These are phyloP conservation scores for Tremella yokohamensis DNA, from an alignment of 768 basidiomycete genomes.

Conservation along the genomic window DNA sequence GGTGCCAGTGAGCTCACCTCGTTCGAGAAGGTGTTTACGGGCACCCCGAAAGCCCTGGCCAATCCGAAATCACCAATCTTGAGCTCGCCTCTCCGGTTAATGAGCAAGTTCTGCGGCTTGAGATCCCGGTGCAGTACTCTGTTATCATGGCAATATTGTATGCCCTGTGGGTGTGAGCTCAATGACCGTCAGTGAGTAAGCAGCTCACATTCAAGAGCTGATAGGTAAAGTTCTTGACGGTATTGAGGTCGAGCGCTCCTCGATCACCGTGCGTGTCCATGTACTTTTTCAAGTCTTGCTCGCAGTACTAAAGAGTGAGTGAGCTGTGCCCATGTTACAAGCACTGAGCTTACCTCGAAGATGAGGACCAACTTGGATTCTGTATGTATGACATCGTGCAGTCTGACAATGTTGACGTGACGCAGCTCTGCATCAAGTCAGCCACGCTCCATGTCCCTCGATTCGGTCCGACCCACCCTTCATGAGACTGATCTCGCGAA, in stretches of 20 bases:
- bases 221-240: constrained; percentile 93
- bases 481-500: constrained; percentile 98
- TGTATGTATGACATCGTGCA: constrained; percentile 98
- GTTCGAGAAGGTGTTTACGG: constrained; percentile 98
- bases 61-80: constrained; percentile 98
- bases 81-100: constrained; percentile 93
- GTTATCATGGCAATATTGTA: constrained; percentile 97
- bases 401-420: constrained; percentile 95
- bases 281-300: constrained; percentile 97
- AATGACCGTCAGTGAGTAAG: neutral
- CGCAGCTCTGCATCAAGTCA: constrained; percentile 65
- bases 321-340: neutral
- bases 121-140: constrained; percentile 95
- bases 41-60: constrained; percentile 95
- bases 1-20: constrained; percentile 55
- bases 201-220: constrained; percentile 70
- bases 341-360: constrained; percentile 61
- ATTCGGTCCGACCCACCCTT: constrained; percentile 56
- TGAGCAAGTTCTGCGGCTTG: constrained; percentile 96
- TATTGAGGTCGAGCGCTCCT: constrained; percentile 82
- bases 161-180: constrained; percentile 56
- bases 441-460: neutral
- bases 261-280: constrained; percentile 98
- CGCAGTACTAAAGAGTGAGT: constrained; percentile 68
- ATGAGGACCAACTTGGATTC: constrained; percentile 97